Evolutionary conservation across 1,284 basidiomycete genomes (phyloP).

Genomic region (Leccinum griseonigrum): DNA sequence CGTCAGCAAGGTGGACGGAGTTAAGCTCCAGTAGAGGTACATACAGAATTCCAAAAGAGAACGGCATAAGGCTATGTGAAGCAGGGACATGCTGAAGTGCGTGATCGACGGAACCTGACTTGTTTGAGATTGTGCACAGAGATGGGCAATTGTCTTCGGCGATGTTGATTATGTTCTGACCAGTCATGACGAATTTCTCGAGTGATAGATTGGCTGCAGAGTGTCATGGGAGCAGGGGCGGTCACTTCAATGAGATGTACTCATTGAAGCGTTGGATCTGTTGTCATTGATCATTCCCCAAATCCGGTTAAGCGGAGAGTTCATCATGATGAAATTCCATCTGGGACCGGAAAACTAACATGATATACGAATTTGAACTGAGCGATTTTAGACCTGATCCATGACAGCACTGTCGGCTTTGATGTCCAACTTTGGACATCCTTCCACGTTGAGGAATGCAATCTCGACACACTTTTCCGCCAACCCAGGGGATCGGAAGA

Average conservation of each 20-base stretch:
- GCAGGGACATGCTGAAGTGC: no score
- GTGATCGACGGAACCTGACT: conserved; percentile 10
- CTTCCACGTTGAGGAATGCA: conserved; percentile 48
- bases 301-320: no score
- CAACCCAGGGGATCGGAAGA: conserved; percentile 6
- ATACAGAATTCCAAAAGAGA: no score
- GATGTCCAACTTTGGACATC: conserved; percentile 56
- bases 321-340: no score
- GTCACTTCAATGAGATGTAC: no score
- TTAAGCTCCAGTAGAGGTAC: no score
- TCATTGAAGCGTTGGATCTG: no score
- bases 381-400: conserved; percentile 54
- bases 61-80: no score
- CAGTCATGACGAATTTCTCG: conserved; percentile 14
- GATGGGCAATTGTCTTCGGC: background rate
- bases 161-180: background rate
- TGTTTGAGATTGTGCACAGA: conserved; percentile 19
- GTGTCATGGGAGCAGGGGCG: no score
- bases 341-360: conserved; percentile 20
- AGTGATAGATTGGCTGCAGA: no score
- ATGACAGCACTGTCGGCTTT: conserved; percentile 54
- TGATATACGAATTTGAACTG: conserved; percentile 56
- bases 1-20: no score
- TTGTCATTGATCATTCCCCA: no score
- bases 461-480: conserved; percentile 32